phyloP scores from a whole-genome alignment of 2,329 filamentous ascomycete species.

The Diplodia sapinea region DNA sequence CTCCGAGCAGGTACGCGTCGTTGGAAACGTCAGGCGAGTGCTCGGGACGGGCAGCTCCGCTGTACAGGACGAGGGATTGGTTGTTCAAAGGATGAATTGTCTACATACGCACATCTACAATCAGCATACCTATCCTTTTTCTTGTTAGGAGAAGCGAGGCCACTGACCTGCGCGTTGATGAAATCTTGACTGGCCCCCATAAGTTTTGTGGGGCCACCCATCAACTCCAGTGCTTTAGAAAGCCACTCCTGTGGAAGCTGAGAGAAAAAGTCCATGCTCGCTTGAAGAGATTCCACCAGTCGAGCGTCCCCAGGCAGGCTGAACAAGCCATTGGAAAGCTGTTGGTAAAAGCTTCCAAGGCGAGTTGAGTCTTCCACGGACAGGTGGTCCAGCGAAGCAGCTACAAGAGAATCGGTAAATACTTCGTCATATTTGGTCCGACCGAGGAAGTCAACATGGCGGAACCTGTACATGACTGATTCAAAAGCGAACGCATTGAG shows the following conservation, averaged over 20 bases:
- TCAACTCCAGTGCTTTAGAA: neutral
- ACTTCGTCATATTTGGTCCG: constrained; percentile 32
- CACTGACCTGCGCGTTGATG: constrained; percentile 33
- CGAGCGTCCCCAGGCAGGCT: neutral
- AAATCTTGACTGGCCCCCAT: constrained; percentile 22
- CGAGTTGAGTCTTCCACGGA: constrained; percentile 40
- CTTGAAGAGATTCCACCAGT: neutral
- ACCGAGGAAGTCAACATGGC: constrained; percentile 37
- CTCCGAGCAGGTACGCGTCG: constrained; percentile 25
- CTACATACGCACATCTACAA: constrained; percentile 36
- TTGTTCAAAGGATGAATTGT: constrained; percentile 56
- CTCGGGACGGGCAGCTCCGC: constrained; percentile 10
- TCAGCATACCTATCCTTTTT: constrained; percentile 27
- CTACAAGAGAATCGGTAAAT: constrained; percentile 31
- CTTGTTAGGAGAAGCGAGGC: constrained; percentile 30
- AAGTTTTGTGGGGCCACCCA: neutral
- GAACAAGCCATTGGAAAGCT: constrained; percentile 35
- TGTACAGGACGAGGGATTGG: constrained; percentile 47
- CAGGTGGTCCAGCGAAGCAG: constrained; percentile 46
- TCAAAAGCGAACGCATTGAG: constrained; percentile 44
- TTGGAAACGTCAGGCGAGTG: neutral
- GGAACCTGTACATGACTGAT: constrained; percentile 48
- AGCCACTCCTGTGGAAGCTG: constrained; percentile 40
- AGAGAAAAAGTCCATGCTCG: constrained; percentile 36
- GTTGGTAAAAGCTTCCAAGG: constrained; percentile 42